A percentile compares a stretch with the other conserved stretches of the same genome.
Conservation (phyloP, 108 stramenopile species). For the Cyclotella cryptica region DNA sequence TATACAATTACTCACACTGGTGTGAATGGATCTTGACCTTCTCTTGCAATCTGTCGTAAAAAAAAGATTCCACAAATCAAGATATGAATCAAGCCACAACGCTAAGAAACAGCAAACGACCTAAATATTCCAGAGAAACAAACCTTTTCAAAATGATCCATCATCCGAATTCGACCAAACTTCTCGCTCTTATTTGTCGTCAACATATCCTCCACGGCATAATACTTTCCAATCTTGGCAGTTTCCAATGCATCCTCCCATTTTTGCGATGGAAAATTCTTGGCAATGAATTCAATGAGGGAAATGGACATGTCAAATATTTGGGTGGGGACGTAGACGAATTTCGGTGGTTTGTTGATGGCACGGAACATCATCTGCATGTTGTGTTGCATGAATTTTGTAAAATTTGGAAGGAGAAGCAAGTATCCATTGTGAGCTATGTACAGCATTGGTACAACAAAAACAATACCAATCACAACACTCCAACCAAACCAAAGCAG, state of each 20-base stretch:
- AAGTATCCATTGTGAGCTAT: no score
- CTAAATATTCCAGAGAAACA: not conserved
- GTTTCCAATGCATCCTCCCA: conserved; percentile 82
- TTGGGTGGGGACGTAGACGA: conserved; percentile 61
- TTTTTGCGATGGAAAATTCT: conserved; percentile 39
- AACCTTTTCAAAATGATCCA: conserved; percentile 75
- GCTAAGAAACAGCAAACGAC: not conserved
- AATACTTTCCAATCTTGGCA: conserved; percentile 88
- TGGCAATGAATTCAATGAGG: conserved; percentile 61
- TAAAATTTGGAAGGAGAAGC: conserved; percentile 2
- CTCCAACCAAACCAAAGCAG: not conserved
- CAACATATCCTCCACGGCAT: conserved; percentile 93
- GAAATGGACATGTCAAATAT: conserved; percentile 80
- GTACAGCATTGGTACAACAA: no score
- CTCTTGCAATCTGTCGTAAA: conserved; percentile 57
- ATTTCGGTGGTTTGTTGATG: conserved; percentile 59
- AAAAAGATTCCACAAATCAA: not conserved
- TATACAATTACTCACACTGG: conserved; percentile 48
- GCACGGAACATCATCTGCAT: conserved; percentile 62
- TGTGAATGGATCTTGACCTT: conserved; percentile 81
- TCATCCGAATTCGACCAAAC: conserved; percentile 74
- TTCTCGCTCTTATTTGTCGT: conserved; percentile 73
- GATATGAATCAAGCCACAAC: no score
- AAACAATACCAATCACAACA: not conserved
- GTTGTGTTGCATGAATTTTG: not conserved